Evolutionary conservation across 352 stramenopile genomes (phyloP), one percentile per base, ranked within the genome.

Genomic region (Pythium brachiatum): DNA sequence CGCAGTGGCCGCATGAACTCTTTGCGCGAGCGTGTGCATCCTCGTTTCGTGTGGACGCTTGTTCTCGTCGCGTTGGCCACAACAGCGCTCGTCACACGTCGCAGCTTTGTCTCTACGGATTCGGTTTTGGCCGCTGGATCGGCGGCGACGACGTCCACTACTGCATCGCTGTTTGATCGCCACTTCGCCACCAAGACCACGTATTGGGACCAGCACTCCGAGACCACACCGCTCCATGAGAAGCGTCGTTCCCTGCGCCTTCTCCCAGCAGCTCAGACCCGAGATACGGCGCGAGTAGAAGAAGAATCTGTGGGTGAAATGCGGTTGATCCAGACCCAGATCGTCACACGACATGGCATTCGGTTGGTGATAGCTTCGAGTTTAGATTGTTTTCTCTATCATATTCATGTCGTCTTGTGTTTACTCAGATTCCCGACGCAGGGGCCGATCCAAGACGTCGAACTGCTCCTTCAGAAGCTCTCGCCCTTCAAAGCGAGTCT

Each of bases 271-370:
- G n/a, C 12, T 32, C 20, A 43, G 18, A 6, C 51, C 13, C 68
- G 15, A 57, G 41, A 48, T 26, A 15, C 41, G 41, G 16, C 12
- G n/a, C 41, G 26, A 48, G 41, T 5, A 13, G 34, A 8, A n/a
- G 16, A 29, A 16, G 39, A 13, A 8, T 15, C 16, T 32, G 23
- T 18, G 4, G 27, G 32, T 11, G 31, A 39, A 4, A 12, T 89
- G n/a, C 66, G 81, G n/a, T 64, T 89, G 34, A 44, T 86, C 18
- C 81, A 90, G 57, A 74, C 79, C 54, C 78, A 90, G 43, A 48
- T 89, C 47, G 66, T 90, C 26, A 72, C 68, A 27, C 77, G 81
- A n/a, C 81, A 90, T 32, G 81, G 81, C 44, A 79, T 83, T 44
- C 72, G 81, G 76, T 90, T 54, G 12, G 64, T 34, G 43, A 2